phyloP scores from a whole-genome alignment of 2,329 filamentous ascomycete genomes.

The Diaporthe sp. region DNA sequence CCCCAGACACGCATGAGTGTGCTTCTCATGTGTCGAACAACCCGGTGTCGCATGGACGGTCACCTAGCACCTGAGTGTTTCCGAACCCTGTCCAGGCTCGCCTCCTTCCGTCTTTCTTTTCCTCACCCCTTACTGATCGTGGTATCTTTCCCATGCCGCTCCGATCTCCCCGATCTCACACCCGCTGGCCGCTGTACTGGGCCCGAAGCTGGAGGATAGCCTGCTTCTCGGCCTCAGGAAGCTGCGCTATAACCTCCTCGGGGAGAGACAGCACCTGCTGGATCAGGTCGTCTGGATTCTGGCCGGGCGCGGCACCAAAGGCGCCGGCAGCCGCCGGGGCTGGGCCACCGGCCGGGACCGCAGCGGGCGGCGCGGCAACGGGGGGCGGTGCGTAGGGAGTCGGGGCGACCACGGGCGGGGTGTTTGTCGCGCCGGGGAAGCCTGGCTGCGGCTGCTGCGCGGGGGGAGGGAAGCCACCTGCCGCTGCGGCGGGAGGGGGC shows the following conservation, averaged over 20 bases:
- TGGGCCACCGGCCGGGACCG: constrained; percentile 44
- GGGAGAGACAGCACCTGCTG: constrained; percentile 85
- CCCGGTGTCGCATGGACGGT: neutral
- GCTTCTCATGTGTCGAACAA: neutral
- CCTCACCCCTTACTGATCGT: neutral
- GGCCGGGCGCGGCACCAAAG: constrained; percentile 49
- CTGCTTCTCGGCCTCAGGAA: constrained; percentile 80
- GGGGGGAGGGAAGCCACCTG: constrained; percentile 50
- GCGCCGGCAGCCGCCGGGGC: constrained; percentile 55
- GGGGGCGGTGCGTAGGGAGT: constrained; percentile 60
- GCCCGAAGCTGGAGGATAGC: constrained; percentile 85
- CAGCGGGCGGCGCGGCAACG: constrained; percentile 43
- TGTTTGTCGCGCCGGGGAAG: constrained; percentile 56
- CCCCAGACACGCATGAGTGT: neutral
- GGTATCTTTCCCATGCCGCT: neutral
- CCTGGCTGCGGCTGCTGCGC: constrained; percentile 46
- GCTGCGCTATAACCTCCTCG: constrained; percentile 81
- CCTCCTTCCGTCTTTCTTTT: neutral
- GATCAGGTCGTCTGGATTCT: constrained; percentile 79
- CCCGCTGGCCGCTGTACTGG: constrained; percentile 35
- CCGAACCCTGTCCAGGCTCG: neutral
- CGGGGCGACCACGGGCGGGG: constrained; percentile 60
- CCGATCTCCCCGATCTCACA: neutral
- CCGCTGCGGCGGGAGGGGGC: constrained; percentile 44
- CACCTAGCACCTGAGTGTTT: neutral